A percentile compares a stretch with the other conserved stretches of the same genome.
phyloP scores from a whole-genome alignment of 305 asterid genomes.

The Caryopteris hybrid region DNA sequence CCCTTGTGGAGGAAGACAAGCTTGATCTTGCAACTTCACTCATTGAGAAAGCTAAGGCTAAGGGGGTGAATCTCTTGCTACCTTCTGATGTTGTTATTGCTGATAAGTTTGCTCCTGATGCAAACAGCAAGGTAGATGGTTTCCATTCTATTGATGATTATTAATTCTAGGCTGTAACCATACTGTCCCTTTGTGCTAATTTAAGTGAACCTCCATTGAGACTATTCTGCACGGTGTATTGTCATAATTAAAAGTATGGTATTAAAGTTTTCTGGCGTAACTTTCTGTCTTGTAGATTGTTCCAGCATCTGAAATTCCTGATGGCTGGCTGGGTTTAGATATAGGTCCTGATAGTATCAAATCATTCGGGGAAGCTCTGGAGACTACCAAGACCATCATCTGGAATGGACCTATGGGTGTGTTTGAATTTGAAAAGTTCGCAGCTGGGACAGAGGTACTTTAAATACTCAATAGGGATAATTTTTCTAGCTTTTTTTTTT shows the following conservation, averaged over 20 bases:
- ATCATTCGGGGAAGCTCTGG: constrained; percentile 58
- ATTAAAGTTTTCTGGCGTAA: too few species aligned
- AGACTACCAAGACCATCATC: constrained; percentile 65
- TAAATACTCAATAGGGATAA: too few species aligned
- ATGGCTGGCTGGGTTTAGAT: constrained; percentile 93
- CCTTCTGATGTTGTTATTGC: constrained; percentile 77
- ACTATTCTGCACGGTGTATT: too few species aligned
- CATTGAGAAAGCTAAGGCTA: constrained; percentile 68
- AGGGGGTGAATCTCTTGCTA: constrained; percentile 64
- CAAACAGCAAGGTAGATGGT: constrained; percentile 64
- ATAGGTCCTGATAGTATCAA: constrained; percentile 79
- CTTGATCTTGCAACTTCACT: constrained; percentile 71
- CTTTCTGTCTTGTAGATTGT: constrained; percentile 62
- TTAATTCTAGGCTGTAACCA: too few species aligned
- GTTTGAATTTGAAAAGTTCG: constrained; percentile 81
- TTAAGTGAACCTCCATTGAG: too few species aligned
- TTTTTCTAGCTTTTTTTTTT: too few species aligned
- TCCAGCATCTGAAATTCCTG: constrained; percentile 77
- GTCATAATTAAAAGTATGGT: too few species aligned
- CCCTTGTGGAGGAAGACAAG: constrained; percentile 84
- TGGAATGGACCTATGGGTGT: constrained; percentile 99
- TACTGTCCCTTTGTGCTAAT: too few species aligned
- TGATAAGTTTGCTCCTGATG: constrained; percentile 82
- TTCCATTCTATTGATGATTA: not conserved
- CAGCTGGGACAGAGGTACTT: constrained; percentile 93